Evolutionary conservation across 2,329 filamentous ascomycete genomes (phyloP), one percentile per base, ranked within the genome.

Genomic region (Colletotrichum destructivum): DNA sequence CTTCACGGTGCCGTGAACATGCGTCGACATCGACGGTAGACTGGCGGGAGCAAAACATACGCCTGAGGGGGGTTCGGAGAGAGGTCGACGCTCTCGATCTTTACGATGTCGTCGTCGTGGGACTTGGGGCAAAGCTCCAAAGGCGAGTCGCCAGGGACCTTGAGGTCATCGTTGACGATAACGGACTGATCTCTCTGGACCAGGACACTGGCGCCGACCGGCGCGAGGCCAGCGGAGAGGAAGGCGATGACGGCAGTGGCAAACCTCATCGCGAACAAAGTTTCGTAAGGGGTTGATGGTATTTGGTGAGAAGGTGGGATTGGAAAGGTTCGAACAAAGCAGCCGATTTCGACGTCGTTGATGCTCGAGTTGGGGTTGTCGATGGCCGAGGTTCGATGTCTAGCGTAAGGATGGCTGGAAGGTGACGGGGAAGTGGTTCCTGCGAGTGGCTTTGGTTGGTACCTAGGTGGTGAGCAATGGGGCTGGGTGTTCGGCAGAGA

Each of bases 141-240:
- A 40, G 96, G 96, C 79, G 96, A 98, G 62, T 96, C 87, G 81
- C 96, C 95, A 1, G 94, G 92, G 18, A 98, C 93, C 75, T 91
- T 88, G 81, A 89, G 85, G 56, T 89, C 83, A 35, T 85, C 85
- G 69, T 85, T 85, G 62, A 85, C 82, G 69, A 86, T 81, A 69
- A 86, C 82, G 74, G 86, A 84, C 78, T 88, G 85, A 56, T 84
- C 82, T 72, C 80, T 77, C 76, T 85, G 84, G 73, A 88, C 88
- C 78, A 83, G 82, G 78, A 80, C 81, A 74, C 84, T 86, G 71
- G 82, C 80, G 74, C 79, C 80, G 69, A 84, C 84, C 67, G 87
- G 84, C 63, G 82, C 83, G 74, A 85, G 77, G 79, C 83, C 79
- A 79, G 81, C 82, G 66, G 84, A 81, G 69, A 89, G 78, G 69